Base-by-base conservation (phyloP, 768 basidiomycete genomes). In the Trametes maxima region DNA sequence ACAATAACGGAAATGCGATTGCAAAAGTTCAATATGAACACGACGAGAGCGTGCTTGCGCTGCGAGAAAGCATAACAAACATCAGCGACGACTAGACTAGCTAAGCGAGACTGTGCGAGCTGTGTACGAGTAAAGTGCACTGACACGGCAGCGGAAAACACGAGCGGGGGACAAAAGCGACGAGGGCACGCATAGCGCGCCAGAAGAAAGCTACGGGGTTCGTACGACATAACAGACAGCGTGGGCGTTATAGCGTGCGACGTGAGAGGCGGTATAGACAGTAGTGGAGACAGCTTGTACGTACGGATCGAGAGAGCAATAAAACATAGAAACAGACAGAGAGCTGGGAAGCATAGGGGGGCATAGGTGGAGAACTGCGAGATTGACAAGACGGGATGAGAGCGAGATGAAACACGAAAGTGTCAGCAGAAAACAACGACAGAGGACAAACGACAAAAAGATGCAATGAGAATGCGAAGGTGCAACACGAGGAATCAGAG, bases 31-130 rank as follows among this genome's bases (percentile, higher is more conserved):
- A 35, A 54, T 59, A 50, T 59, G 25, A 16, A 64, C 33, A 57
- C 50, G 52, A 59, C 52, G 24, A 39, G 36, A 62, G 61, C 56
- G 62, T 48, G 47, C 62, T 64, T 37, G 62, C 57, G 62, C 62
- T 64, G 46, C 11, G 48, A 12, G 21, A 44, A 59, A 59, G 62
- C 62, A 57, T 43, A 22, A 49, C 25, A 21, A 51, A 42, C 53
- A 19, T 52, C 58, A 64, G 62, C 19, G 21, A 54, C 62, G 49
- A 40, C 6, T 64, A 64, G 62, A 64, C 62, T 64, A 59, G 62
- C 62, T 64, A 64, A 39, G 52, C 62, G 62, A 51, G 43, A 51
- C 57, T 55, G 62, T 33, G 48, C 46, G 28, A 45, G 35, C 24
- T 36, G 40, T 21, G 12, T 13, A 44, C 33, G 45, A n/a, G 28